These are phyloP conservation scores for Rauvolfia tetraphylla DNA, from an alignment of 257 asterid genomes.

Conservation along the genomic window DNA sequence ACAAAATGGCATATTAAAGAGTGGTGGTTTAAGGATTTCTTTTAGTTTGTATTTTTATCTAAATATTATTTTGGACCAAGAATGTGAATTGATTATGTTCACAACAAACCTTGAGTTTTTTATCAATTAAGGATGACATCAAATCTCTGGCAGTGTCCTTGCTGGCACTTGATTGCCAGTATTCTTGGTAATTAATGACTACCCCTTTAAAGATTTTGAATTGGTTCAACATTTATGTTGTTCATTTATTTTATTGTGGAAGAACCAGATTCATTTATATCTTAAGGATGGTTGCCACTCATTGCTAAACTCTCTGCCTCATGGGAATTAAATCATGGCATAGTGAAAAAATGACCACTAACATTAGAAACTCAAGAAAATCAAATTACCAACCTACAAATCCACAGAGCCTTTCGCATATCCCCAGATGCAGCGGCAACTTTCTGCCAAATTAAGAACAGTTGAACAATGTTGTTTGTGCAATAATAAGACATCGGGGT, in stretches of 20 bases:
- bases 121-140: not conserved
- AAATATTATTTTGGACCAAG: not conserved
- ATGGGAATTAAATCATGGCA: not conserved
- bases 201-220: not conserved
- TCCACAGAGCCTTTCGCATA: conserved; percentile 88
- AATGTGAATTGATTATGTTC: not conserved
- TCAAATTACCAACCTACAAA: conserved; percentile 66
- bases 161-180: not conserved
- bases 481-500: not conserved
- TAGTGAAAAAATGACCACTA: not conserved
- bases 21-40: conserved; percentile 8
- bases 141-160: not conserved
- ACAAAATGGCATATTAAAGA: not conserved
- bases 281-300: too few relatives aligned
- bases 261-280: conserved; percentile 4
- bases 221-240: not conserved
- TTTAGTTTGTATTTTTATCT: too few relatives aligned
- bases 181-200: not conserved
- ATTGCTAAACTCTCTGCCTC: not conserved
- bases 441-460: conserved; percentile 43
- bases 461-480: not conserved
- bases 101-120: not conserved
- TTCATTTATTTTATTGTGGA: not conserved
- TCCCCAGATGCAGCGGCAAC: conserved; percentile 97
- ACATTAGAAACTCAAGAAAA: conserved; percentile 10